A percentile compares a stretch with the other conserved stretches of the same genome.
These are phyloP conservation scores for Castanea sativa DNA, from an alignment of 306 rosid species.

Conservation along the genomic window DNA sequence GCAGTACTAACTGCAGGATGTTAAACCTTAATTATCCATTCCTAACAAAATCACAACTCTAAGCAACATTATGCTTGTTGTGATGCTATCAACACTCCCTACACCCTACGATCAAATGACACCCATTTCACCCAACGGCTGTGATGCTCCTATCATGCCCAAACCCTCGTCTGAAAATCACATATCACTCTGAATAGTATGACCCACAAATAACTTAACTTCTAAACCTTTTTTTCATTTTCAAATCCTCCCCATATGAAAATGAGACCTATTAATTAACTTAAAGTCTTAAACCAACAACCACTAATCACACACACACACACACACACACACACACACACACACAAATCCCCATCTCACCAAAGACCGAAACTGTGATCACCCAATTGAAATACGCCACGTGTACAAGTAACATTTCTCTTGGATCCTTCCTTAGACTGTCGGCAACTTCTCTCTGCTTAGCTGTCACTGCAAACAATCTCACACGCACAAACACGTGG, in stretches of 20 bases:
- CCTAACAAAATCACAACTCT: slow-evolving; percentile 1
- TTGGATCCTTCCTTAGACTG: slow-evolving; percentile 39
- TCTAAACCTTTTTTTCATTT: background rate
- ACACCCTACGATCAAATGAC: slow-evolving; percentile 10
- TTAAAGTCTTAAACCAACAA: background rate
- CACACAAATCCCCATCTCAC: background rate
- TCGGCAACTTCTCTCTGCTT: slow-evolving; percentile 55
- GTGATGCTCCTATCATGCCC: background rate
- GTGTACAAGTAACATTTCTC: background rate
- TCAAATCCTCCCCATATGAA: slow-evolving; percentile 24
- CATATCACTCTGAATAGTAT: background rate
- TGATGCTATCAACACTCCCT: background rate
- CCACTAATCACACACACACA: background rate
- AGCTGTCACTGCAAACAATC: slow-evolving; percentile 58
- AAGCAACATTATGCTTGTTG: slow-evolving; percentile 31
- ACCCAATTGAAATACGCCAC: slow-evolving; percentile 18
- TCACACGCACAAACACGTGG: slow-evolving; percentile 32
- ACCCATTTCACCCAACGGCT: slow-evolving; percentile 16
- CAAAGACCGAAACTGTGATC: background rate
- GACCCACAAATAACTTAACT: slow-evolving; percentile 19
- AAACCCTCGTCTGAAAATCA: background rate
- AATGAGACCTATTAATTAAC: slow-evolving; percentile 17
- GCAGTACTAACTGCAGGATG: slow-evolving; percentile 29
- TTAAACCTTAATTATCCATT: slow-evolving; percentile 34
- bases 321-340: background rate